Conservation (phyloP, 257 asterid species). For the Penstemon newberryi region DNA sequence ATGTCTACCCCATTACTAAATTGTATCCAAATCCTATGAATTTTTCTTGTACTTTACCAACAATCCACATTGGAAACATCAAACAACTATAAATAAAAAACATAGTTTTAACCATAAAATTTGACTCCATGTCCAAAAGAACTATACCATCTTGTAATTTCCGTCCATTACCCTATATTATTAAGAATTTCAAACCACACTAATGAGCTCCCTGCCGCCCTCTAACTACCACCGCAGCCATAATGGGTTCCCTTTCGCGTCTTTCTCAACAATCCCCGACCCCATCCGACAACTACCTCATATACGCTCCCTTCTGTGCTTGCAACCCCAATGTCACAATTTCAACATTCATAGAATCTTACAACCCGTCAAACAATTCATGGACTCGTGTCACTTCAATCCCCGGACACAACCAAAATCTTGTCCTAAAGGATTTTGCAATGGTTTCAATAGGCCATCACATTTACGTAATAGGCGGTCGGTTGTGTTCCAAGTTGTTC, state of each 20-base stretch:
- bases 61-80: too few species aligned
- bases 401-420: constrained; percentile 37
- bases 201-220: constrained; percentile 33
- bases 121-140: constrained; percentile 24
- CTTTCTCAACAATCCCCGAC: constrained; percentile 19
- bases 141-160: not conserved
- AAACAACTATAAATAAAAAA: too few species aligned
- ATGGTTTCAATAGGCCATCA: constrained; percentile 45
- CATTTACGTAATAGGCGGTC: constrained; percentile 61
- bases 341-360: constrained; percentile 54
- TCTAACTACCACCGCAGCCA: not conserved
- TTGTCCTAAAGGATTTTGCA: constrained; percentile 52
- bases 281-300: constrained; percentile 24
- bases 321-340: constrained; percentile 24
- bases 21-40: too few species aligned
- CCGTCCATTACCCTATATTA: constrained; percentile 31
- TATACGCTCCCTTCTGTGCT: constrained; percentile 46
- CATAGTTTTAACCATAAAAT: constrained; percentile 25
- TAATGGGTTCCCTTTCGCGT: constrained; percentile 46
- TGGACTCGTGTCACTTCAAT: constrained; percentile 49
- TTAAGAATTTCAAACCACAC: constrained; percentile 18
- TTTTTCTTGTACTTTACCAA: too few species aligned
- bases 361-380: constrained; percentile 38
- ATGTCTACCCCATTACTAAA: too few species aligned
- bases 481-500: constrained; percentile 30